phyloP scores from a whole-genome alignment of 371 early-diverging fungal species.

The Mortierella sp. region DNA sequence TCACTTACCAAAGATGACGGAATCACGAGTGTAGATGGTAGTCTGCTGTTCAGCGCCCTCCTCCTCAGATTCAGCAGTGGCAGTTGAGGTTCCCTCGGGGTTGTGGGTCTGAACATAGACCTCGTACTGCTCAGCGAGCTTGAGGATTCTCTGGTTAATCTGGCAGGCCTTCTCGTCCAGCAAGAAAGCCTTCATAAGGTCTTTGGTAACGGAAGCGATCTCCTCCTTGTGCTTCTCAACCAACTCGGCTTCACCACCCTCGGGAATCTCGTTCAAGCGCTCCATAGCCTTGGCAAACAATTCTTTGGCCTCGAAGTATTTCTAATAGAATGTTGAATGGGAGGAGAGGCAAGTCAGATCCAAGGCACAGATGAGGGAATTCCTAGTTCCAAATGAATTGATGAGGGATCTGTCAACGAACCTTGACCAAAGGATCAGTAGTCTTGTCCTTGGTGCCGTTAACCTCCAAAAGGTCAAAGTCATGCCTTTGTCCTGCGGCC shows the following conservation, averaged over 20 bases:
- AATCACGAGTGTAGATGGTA: conserved; percentile 56
- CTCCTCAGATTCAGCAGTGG: conserved; percentile 56
- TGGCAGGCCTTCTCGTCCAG: conserved; percentile 77
- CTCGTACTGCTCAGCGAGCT: conserved; percentile 73
- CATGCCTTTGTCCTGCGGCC: conserved; percentile 57
- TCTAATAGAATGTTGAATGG: conserved; percentile 20
- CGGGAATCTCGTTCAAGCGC: conserved; percentile 70
- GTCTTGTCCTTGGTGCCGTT: conserved; percentile 68
- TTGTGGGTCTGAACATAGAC: conserved; percentile 58
- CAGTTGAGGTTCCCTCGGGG: conserved; percentile 54
- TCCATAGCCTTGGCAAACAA: conserved; percentile 70
- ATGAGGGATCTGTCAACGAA: conserved; percentile 6
- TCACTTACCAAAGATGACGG: conserved; percentile 55
- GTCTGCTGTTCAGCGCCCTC: conserved; percentile 56
- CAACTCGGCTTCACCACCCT: conserved; percentile 67
- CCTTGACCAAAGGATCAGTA: conserved; percentile 70
- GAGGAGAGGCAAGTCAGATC: not conserved
- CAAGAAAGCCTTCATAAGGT: conserved; percentile 74
- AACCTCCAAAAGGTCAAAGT: conserved; percentile 72
- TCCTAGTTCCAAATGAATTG: not conserved
- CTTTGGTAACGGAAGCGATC: conserved; percentile 71
- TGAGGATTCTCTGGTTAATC: conserved; percentile 73
- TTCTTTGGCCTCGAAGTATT: conserved; percentile 71
- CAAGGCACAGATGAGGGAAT: not conserved
- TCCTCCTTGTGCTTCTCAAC: conserved; percentile 69